A percentile compares a stretch with the other conserved stretches of the same genome.
Evolutionary conservation across 495 filamentous ascomycete species (phyloP).

Genomic region (Hypoxylon fragiforme): DNA sequence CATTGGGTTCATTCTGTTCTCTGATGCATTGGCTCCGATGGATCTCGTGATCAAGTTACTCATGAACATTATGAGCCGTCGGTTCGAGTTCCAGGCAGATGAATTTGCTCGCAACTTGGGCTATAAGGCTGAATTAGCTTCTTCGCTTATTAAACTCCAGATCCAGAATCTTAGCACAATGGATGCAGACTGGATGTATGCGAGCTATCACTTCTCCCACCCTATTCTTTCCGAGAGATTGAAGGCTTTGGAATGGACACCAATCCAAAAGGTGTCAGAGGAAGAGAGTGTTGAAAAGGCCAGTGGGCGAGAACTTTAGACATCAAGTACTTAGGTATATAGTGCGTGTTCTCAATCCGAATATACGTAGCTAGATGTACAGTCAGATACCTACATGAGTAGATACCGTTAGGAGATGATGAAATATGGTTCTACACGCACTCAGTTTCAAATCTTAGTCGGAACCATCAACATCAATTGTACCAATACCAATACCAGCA

Average conservation of each 20-base stretch:
- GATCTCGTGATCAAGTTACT: slow-evolving; percentile 89
- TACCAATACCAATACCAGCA: no score
- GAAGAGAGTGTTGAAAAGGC: slow-evolving; percentile 43
- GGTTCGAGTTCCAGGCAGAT: slow-evolving; percentile 95
- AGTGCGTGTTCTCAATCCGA: no score
- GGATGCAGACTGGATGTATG: slow-evolving; percentile 98
- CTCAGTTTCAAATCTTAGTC: no score
- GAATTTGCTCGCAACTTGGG: slow-evolving; percentile 82
- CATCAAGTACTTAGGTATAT: no score
- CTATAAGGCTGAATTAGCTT: slow-evolving; percentile 80
- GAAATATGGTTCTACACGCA: no score
- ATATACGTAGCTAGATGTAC: no score
- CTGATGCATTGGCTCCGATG: slow-evolving; percentile 86
- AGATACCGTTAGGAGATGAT: no score
- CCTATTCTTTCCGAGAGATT: slow-evolving; percentile 93
- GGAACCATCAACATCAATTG: no score
- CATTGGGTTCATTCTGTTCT: slow-evolving; percentile 95
- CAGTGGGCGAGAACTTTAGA: slow-evolving; percentile 38
- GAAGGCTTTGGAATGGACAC: slow-evolving; percentile 79
- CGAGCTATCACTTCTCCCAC: slow-evolving; percentile 97
- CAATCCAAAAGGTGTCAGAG: slow-evolving; percentile 49
- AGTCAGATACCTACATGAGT: no score
- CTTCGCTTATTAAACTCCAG: slow-evolving; percentile 92
- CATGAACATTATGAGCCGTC: slow-evolving; percentile 93
- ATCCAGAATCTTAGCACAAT: slow-evolving; percentile 97